Base-by-base conservation (phyloP, 2,329 filamentous ascomycete genomes). In the Trichoderma harzianum region DNA sequence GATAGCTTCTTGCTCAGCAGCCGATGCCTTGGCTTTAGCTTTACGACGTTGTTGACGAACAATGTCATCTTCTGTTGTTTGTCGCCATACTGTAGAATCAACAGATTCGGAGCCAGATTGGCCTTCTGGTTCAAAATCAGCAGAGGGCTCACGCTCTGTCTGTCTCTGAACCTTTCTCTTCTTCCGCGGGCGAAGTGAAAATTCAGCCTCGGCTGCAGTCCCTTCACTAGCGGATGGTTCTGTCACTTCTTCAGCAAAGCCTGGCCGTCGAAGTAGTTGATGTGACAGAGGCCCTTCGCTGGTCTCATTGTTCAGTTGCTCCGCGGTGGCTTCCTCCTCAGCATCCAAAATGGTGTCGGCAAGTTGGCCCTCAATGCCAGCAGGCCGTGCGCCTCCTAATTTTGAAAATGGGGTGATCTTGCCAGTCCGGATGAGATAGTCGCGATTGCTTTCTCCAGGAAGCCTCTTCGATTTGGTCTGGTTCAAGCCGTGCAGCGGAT, bases 401-500 rank as follows among this genome's bases (percentile, higher is more conserved):
- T 91, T 93, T 8, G 94, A 93, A 78, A 99, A 99, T 0, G 96
- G 96, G 0, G 96, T 99, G 76, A 99, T 98, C 82, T 98, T 98
- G 73, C 96, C 96, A 0, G 95, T 99, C 32, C 96, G 90, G 63
- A 99, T 96, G 61, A 99, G 87, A 79, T 93, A 99, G 61, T 97
- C 95, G 65, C 95, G 89, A 73, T 93, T 90, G 28, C 89, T 94
- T 83, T 98, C 96, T 73, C 93, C 93, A 1, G 93, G 90, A 71
- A 95, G 82, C 69, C 89, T 89, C 72, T 87, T 86, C 67, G 87
- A 89, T 32, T 86, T 87, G 16, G 79, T 78, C 36, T 84, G 81
- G 24, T 81, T 81, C 1, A 81, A 76, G 11, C 85, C 83, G 2
- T 83, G 81, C 4, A 82, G 80, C 39, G 84, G 84, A 18, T 78